Percentiles rank a stretch among this genome's conserved stretches.
phyloP scores from a whole-genome alignment of 2,329 filamentous ascomycete genomes.

The Volutella citrinella region DNA sequence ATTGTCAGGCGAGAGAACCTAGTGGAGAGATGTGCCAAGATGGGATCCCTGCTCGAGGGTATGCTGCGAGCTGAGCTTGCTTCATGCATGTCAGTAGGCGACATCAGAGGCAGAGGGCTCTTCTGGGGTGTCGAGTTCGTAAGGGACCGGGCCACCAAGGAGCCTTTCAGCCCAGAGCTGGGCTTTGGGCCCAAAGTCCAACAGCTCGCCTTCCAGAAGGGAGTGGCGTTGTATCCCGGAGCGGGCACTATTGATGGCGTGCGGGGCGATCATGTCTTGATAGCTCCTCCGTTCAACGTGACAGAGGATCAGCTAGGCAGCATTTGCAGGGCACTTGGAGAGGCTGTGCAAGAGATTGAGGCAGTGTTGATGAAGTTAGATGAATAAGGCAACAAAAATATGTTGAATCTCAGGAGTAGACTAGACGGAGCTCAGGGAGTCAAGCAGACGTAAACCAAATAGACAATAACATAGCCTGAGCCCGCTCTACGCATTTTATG shows the following conservation, averaged over 20 bases:
- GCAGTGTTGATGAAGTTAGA: no score
- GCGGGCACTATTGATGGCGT: conserved; percentile 58
- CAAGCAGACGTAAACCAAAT: no score
- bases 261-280: conserved; percentile 66
- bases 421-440: no score
- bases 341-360: conserved; percentile 14
- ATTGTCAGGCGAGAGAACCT: conserved; percentile 35
- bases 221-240: conserved; percentile 58
- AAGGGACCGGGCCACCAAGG: conserved; percentile 29
- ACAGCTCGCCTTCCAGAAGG: conserved; percentile 27
- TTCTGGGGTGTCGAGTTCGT: conserved; percentile 50
- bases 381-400: no score
- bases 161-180: conserved; percentile 30
- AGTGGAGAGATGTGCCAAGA: conserved; percentile 15
- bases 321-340: conserved; percentile 10
- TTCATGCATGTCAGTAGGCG: conserved; percentile 5
- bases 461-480: no score
- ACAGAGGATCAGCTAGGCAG: conserved; percentile 30
- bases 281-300: conserved; percentile 68
- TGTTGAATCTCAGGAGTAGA: no score
- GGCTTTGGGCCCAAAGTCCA: conserved; percentile 28
- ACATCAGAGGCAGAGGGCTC: conserved; percentile 24
- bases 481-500: no score
- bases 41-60: conserved; percentile 7
- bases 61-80: conserved; percentile 1